Percentiles rank a stretch among this genome's conserved stretches.
These are phyloP conservation scores for Coemansia sp. DNA, from an alignment of 371 early-diverging fungal genomes.

Conservation along the genomic window DNA sequence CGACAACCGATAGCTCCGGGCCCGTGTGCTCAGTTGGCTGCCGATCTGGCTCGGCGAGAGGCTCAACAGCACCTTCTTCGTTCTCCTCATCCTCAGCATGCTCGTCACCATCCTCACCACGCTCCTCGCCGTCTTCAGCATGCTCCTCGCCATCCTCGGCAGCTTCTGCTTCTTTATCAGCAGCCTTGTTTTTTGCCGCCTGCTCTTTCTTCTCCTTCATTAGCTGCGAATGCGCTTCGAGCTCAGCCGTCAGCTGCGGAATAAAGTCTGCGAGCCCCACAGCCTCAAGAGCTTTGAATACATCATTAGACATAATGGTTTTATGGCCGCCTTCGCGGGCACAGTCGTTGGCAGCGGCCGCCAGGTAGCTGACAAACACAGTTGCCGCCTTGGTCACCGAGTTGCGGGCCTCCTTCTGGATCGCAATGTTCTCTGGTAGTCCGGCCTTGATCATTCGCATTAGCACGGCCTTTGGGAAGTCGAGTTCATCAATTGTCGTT, in stretches of 20 bases:
- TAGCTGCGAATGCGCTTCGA: constrained; percentile 16
- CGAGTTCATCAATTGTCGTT: constrained; percentile 34
- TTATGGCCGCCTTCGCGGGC: constrained; percentile 41
- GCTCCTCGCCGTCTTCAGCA: constrained; percentile 4
- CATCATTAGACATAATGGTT: constrained; percentile 38
- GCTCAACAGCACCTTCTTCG: not conserved
- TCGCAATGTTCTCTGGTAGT: constrained; percentile 39
- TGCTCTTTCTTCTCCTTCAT: constrained; percentile 32
- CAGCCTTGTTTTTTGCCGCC: constrained; percentile 15
- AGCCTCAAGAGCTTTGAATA: constrained; percentile 38
- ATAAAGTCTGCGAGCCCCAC: constrained; percentile 39
- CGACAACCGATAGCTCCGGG: too few species aligned
- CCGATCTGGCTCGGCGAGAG: not conserved
- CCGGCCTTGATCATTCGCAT: constrained; percentile 33
- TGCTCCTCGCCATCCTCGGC: constrained; percentile 12
- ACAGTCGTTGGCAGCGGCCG: constrained; percentile 45
- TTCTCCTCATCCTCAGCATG: constrained; percentile 6
- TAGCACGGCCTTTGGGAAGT: constrained; percentile 42
- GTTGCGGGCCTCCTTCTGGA: constrained; percentile 44
- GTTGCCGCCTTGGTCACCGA: constrained; percentile 29
- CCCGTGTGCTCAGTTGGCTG: not conserved
- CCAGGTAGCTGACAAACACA: constrained; percentile 45
- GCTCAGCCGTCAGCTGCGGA: constrained; percentile 22
- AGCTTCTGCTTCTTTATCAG: not conserved
- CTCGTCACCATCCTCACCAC: not conserved